Conservation (phyloP, 106 monocot species). For the Posidonia australis region DNA sequence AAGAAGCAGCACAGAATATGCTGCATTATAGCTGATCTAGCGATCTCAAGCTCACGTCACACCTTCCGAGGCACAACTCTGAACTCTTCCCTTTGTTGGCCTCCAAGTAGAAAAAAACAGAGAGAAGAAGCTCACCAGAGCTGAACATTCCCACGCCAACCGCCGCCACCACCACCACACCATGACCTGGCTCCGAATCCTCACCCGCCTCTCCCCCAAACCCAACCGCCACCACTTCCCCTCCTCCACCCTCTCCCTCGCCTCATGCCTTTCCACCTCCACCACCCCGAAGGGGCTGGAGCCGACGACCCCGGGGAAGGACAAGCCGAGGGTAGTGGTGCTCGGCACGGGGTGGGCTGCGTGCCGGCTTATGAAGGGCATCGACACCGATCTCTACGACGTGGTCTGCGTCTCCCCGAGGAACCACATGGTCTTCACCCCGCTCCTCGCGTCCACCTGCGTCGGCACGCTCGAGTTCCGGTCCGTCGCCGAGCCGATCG, state of each 20-base stretch:
- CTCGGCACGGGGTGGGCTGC: slow-evolving; percentile 93
- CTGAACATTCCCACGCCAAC: background rate
- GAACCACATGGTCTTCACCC: slow-evolving; percentile 99
- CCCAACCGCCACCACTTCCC: slow-evolving; percentile 6
- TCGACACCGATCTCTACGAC: slow-evolving; percentile 71
- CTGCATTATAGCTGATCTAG: too few species aligned
- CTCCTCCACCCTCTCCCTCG: slow-evolving; percentile 5
- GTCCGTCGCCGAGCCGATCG: slow-evolving; percentile 81
- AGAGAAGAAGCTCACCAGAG: too few species aligned
- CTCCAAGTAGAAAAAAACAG: too few species aligned
- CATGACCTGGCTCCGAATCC: slow-evolving; percentile 22
- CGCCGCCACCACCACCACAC: too few species aligned
- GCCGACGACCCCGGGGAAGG: slow-evolving; percentile 32
- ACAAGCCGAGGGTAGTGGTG: slow-evolving; percentile 75
- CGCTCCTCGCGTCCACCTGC: slow-evolving; percentile 94
- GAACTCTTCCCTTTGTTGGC: too few species aligned
- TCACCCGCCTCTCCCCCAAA: slow-evolving; percentile 14
- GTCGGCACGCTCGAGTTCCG: slow-evolving; percentile 97
- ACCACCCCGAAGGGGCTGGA: slow-evolving; percentile 17
- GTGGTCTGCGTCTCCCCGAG: slow-evolving; percentile 92
- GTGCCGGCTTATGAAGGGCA: slow-evolving; percentile 79
- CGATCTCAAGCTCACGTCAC: too few species aligned
- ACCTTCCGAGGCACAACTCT: too few species aligned
- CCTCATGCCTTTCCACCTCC: background rate
- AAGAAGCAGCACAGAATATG: too few species aligned